These are phyloP conservation scores for Ophiostoma perfectum DNA, from an alignment of 2,329 filamentous ascomycete genomes.

Conservation along the genomic window DNA sequence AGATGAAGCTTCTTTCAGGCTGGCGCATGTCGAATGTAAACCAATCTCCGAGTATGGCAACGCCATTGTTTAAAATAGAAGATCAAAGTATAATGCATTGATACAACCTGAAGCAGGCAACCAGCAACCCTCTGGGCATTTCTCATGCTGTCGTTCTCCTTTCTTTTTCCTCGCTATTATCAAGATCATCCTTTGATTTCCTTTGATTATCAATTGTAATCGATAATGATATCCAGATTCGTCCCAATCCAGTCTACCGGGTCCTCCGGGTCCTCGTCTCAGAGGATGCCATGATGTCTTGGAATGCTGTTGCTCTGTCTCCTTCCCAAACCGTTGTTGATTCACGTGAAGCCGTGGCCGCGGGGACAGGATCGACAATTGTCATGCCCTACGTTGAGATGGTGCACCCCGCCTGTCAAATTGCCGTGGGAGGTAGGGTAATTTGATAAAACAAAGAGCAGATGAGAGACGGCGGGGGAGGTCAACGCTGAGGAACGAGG, in stretches of 20 bases:
- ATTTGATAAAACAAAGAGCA: too few species aligned
- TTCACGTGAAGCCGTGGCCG: background rate
- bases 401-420: background rate
- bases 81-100: too few species aligned
- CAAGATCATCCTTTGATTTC: background rate
- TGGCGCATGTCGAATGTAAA: too few species aligned
- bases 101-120: too few species aligned
- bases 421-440: background rate
- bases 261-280: background rate
- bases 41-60: too few species aligned
- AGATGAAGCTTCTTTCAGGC: background rate
- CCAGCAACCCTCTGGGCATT: too few species aligned
- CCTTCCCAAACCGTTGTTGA: background rate
- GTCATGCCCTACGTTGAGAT: too few species aligned
- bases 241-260: background rate
- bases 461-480: background rate
- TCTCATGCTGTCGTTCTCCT: too few species aligned
- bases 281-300: background rate
- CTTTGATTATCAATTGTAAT: background rate
- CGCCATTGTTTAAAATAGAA: too few species aligned
- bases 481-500: background rate
- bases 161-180: too few species aligned
- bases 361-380: background rate
- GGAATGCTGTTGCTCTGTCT: constrained; percentile 13
- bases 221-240: too few species aligned